Evolutionary conservation across 306 rosid genomes (phyloP).

Genomic region (Pachyrhizus erosus): DNA sequence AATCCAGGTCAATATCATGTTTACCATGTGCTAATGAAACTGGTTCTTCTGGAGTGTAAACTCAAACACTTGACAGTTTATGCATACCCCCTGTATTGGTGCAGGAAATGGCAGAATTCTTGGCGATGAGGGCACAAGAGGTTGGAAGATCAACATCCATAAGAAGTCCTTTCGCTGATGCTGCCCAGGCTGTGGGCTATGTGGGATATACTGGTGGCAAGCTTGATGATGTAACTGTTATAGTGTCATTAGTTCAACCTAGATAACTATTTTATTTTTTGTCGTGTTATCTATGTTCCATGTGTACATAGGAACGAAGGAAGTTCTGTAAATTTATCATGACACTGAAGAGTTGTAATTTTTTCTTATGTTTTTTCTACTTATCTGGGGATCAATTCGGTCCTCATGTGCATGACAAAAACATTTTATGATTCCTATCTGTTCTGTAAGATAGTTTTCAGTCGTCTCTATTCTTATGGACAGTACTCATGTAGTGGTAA

Average conservation of each 20-base stretch:
- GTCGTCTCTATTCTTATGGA: not conserved
- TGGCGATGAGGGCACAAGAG: slow-evolving; percentile 75
- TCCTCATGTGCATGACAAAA: not conserved
- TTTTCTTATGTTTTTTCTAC: not conserved
- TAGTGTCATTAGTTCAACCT: slow-evolving; percentile 64
- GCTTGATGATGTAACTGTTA: slow-evolving; percentile 76
- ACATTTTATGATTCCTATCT: not conserved
- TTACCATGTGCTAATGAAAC: not conserved
- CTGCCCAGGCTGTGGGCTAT: slow-evolving; percentile 69
- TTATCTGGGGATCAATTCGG: not conserved
- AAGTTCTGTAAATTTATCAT: slow-evolving; percentile 36
- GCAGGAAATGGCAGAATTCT: slow-evolving; percentile 70
- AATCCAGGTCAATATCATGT: not conserved
- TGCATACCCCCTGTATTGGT: slow-evolving; percentile 1
- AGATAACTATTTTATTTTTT: slow-evolving; percentile 22
- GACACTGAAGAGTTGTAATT: not conserved
- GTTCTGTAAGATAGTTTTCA: not conserved
- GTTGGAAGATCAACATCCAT: slow-evolving; percentile 60
- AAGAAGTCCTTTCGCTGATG: slow-evolving; percentile 81
- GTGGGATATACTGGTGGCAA: slow-evolving; percentile 72
- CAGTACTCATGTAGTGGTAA: not conserved
- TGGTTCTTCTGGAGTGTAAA: not conserved
- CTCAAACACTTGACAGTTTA: not conserved
- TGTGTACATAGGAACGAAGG: slow-evolving; percentile 20
- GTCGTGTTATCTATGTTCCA: slow-evolving; percentile 8